Conservation (phyloP, 2,329 filamentous ascomycete species). For the Ophiocordyceps australis region DNA sequence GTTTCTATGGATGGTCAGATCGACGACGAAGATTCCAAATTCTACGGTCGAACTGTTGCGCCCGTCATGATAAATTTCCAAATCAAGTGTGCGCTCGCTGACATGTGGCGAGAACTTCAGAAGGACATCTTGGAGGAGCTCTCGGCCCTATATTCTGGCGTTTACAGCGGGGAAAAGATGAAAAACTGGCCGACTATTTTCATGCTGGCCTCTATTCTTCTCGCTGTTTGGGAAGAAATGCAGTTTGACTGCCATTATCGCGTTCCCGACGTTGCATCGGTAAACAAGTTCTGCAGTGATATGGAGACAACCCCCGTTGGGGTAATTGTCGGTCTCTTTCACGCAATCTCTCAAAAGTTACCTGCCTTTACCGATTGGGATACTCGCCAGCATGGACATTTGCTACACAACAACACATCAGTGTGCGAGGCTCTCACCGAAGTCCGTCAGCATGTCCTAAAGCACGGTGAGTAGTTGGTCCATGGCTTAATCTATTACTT, state of each 20-base stretch:
- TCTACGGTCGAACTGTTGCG: slow-evolving; percentile 75
- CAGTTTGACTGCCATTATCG: slow-evolving; percentile 97
- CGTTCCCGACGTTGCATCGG: slow-evolving; percentile 63
- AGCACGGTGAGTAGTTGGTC: slow-evolving; percentile 50
- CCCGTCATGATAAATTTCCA: slow-evolving; percentile 99
- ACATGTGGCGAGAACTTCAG: slow-evolving; percentile 95
- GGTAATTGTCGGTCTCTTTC: slow-evolving; percentile 91
- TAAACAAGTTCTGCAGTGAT: slow-evolving; percentile 88
- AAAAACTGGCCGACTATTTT: slow-evolving; percentile 99
- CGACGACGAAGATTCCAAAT: slow-evolving; percentile 71
- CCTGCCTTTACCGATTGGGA: slow-evolving; percentile 91
- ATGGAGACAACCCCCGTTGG: slow-evolving; percentile 95
- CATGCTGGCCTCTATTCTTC: slow-evolving; percentile 82
- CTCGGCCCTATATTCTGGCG: slow-evolving; percentile 83
- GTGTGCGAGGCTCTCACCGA: slow-evolving; percentile 95
- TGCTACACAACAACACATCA: slow-evolving; percentile 77
- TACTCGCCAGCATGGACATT: slow-evolving; percentile 72
- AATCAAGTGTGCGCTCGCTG: slow-evolving; percentile 91
- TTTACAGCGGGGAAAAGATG: slow-evolving; percentile 90
- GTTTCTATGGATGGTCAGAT: slow-evolving; percentile 66
- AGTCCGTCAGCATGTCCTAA: slow-evolving; percentile 78
- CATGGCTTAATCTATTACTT: no score
- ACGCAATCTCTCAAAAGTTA: slow-evolving; percentile 93
- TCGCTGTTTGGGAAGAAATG: slow-evolving; percentile 97
- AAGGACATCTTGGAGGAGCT: slow-evolving; percentile 93